Evolutionary conservation across 805 yeast genomes (phyloP), one percentile per base, ranked within the genome.

Genomic region (Myxozyma monticola): DNA sequence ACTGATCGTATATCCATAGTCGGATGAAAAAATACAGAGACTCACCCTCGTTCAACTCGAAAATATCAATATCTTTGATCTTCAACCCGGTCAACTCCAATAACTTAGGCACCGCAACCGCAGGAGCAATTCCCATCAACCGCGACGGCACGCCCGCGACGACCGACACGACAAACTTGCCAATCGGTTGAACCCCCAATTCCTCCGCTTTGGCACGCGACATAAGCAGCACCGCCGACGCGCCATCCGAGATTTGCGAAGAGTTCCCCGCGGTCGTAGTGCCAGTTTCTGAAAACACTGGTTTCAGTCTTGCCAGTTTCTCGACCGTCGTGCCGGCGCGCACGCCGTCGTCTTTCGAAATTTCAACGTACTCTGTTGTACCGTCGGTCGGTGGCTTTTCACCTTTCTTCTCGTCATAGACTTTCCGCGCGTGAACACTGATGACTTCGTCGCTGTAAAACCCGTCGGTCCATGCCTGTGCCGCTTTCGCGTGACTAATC

Each of bases 251-350:
- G 62, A 88, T 77, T 68, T 88, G 88, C 26, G 95, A 86, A 18
- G 96, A 91, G 66, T 88, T 88, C 58, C 95, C 91, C 18, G 91
- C 95, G 29, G 96, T 88, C 49, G 88, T 91, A 29, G 95, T 85
- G 67, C 96, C 96, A 62, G 84, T 83, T 62, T 86, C 95, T 2
- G 56, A 37, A 46, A 68, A 68, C 6, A 67, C 72, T 14, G 72
- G 71, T 44, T 64, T 67, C 47, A 68, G 56, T 35, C 52, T 50
- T 10, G 69, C 48, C 39, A 69, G 62, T 37, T 62, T 64, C 46
- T 65, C 71, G 29, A 45, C 43, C 3, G 71, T 54, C 20, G 65
- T 56, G 24, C 42, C 45, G 2, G 54, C 62, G 28, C 73, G 54
- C 21, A 69, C 58, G 5, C 73, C 71, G 47, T 69, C 71, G 49